Evolutionary conservation across 164 flowering plant genomes (phyloP).

Genomic region (Dillenia suffruticosa): DNA sequence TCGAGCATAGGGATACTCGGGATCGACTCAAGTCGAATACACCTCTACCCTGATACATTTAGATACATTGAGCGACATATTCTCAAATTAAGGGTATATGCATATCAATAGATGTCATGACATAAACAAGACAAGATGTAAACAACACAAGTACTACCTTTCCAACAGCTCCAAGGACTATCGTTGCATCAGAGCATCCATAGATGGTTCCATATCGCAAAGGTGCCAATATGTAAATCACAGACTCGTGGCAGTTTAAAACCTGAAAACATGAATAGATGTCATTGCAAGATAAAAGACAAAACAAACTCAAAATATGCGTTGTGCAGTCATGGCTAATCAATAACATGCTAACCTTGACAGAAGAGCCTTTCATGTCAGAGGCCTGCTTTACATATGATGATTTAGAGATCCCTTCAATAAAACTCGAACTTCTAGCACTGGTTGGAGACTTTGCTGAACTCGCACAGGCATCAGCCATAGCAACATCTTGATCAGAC

Average conservation of each 20-base stretch:
- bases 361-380: slow-evolving; percentile 78
- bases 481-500: slow-evolving; percentile 81
- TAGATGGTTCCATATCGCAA: slow-evolving; percentile 84
- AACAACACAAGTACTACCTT: slow-evolving; percentile 44
- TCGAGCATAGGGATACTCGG: too few species aligned
- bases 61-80: too few species aligned
- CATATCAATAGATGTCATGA: not conserved
- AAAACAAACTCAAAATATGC: too few species aligned
- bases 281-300: too few species aligned
- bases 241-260: slow-evolving; percentile 90
- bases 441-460: slow-evolving; percentile 40
- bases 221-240: slow-evolving; percentile 87
- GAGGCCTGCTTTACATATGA: slow-evolving; percentile 76
- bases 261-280: slow-evolving; percentile 42
- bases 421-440: slow-evolving; percentile 57
- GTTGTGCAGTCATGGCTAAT: not conserved
- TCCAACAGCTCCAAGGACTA: slow-evolving; percentile 97
- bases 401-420: slow-evolving; percentile 92
- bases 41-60: too few species aligned
- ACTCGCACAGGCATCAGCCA: slow-evolving; percentile 77
- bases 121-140: not conserved
- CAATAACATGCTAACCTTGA: slow-evolving; percentile 54
- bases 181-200: slow-evolving; percentile 97
- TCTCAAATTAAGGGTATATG: too few species aligned
- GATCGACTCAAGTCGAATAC: too few species aligned